A percentile compares a stretch with the other conserved stretches of the same genome.
Evolutionary conservation across 129 eudicot genomes (phyloP).

Genomic region (Cynara cardunculus): DNA sequence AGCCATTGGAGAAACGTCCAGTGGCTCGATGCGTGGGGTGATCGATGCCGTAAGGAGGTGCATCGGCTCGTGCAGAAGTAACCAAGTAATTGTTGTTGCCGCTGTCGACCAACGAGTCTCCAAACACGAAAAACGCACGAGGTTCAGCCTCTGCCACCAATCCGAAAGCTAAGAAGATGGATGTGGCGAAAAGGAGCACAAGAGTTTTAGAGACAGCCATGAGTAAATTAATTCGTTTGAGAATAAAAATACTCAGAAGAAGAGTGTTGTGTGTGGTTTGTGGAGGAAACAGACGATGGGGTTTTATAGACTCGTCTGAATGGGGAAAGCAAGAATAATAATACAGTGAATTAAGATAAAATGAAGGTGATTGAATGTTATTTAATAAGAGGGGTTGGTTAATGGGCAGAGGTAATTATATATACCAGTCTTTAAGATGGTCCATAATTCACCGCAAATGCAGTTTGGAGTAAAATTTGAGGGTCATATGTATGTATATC

Average conservation of each 20-base stretch:
- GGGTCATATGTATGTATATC: not conserved
- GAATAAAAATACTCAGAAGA: not conserved
- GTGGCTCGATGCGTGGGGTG: slow-evolving; percentile 40
- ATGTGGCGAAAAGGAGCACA: not conserved
- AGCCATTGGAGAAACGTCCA: slow-evolving; percentile 40
- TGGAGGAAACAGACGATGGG: not conserved
- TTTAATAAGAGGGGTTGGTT: not conserved
- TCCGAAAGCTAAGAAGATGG: not conserved
- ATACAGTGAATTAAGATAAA: not conserved
- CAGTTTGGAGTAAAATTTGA: not conserved
- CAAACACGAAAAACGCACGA: slow-evolving; percentile 39
- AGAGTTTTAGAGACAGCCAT: slow-evolving; percentile 17
- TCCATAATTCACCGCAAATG: not conserved
- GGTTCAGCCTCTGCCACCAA: slow-evolving; percentile 19
- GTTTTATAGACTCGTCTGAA: not conserved
- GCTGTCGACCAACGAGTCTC: slow-evolving; percentile 40
- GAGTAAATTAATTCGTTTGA: slow-evolving; percentile 1
- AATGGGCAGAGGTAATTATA: not conserved
- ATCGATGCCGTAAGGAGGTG: slow-evolving; percentile 43
- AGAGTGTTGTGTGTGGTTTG: slow-evolving; percentile 11
- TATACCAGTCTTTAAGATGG: not conserved
- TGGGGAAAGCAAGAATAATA: too few species aligned
- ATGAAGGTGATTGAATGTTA: not conserved
- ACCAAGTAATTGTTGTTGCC: slow-evolving; percentile 44
- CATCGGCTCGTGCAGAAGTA: slow-evolving; percentile 38